These are phyloP conservation scores for Quillaja saponaria DNA, from an alignment of 306 rosid species.

Conservation along the genomic window DNA sequence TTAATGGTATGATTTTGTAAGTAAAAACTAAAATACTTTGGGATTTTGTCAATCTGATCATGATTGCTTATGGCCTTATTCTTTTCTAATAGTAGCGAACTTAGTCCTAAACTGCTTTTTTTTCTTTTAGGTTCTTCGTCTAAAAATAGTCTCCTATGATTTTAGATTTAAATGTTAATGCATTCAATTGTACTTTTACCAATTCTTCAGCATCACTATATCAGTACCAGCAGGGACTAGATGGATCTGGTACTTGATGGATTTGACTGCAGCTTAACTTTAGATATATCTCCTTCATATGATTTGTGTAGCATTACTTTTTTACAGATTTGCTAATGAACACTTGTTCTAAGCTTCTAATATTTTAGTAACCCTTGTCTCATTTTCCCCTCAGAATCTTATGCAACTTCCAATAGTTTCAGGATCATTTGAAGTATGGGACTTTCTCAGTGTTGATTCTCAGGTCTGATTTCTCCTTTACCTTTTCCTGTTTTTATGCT, in stretches of 20 bases:
- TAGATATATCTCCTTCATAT: conserved; percentile 29
- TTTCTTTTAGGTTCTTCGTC: conserved; percentile 20
- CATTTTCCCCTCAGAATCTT: conserved; percentile 62
- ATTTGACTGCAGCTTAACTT: conserved; percentile 25
- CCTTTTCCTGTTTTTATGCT: conserved; percentile 27
- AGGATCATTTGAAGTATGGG: conserved; percentile 99
- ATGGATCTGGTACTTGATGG: too few relatives aligned
- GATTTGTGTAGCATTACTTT: conserved; percentile 18
- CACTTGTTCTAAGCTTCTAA: conserved; percentile 13
- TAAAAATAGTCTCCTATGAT: background rate
- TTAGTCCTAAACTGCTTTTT: conserved; percentile 14
- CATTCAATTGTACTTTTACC: conserved; percentile 13
- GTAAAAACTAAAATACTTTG: background rate
- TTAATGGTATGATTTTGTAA: background rate
- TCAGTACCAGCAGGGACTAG: conserved; percentile 19
- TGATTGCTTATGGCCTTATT: conserved; percentile 13
- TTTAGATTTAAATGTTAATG: conserved; percentile 12
- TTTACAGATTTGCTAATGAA: conserved; percentile 24
- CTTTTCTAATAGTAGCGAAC: background rate
- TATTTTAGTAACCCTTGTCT: conserved; percentile 30
- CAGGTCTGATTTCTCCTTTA: conserved; percentile 62
- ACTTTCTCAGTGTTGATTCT: conserved; percentile 96
- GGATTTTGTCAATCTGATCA: conserved; percentile 10
- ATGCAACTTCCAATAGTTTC: conserved; percentile 93
- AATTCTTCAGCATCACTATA: conserved; percentile 17